Conservation (phyloP, 163 green algal genomes). For the Chlamydomonas reinhardtii region DNA sequence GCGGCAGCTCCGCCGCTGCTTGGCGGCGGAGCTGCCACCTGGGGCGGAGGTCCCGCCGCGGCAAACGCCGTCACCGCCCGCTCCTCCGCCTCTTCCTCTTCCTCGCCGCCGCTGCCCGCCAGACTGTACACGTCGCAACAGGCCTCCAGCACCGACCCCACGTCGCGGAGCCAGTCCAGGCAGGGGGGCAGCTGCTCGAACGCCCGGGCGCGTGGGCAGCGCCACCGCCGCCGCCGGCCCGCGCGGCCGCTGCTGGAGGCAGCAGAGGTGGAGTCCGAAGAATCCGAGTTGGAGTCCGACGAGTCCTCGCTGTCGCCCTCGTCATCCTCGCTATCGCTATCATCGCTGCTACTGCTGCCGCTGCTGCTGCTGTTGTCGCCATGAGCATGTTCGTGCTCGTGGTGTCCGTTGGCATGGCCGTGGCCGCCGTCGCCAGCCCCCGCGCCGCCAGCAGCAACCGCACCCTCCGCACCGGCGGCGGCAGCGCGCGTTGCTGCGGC, state of each 20-base stretch:
- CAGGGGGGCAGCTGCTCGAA: conserved; percentile 24
- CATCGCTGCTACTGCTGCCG: neutral
- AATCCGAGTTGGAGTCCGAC: too few relatives aligned
- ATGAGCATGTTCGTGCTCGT: too few relatives aligned
- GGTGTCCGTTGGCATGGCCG: neutral
- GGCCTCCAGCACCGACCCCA: conserved; percentile 9
- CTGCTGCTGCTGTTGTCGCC: neutral
- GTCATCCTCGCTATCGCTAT: too few relatives aligned
- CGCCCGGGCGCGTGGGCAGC: neutral
- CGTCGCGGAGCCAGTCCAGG: conserved; percentile 30
- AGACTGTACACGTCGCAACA: conserved; percentile 27
- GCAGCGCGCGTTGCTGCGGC: too few relatives aligned
- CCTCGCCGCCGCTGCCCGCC: neutral
- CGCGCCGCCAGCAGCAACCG: too few relatives aligned
- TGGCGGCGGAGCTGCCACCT: neutral
- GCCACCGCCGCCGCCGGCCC: neutral
- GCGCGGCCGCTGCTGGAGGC: neutral
- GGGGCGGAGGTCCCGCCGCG: neutral
- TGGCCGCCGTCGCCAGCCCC: too few relatives aligned
- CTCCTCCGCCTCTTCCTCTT: neutral
- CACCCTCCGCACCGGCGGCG: too few relatives aligned
- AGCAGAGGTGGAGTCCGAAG: too few relatives aligned
- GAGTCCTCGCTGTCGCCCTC: too few relatives aligned
- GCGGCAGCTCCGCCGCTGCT: neutral
- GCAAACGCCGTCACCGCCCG: neutral